Base-by-base conservation (phyloP, 2,329 filamentous ascomycete genomes). In the Alternaria conjuncta region DNA sequence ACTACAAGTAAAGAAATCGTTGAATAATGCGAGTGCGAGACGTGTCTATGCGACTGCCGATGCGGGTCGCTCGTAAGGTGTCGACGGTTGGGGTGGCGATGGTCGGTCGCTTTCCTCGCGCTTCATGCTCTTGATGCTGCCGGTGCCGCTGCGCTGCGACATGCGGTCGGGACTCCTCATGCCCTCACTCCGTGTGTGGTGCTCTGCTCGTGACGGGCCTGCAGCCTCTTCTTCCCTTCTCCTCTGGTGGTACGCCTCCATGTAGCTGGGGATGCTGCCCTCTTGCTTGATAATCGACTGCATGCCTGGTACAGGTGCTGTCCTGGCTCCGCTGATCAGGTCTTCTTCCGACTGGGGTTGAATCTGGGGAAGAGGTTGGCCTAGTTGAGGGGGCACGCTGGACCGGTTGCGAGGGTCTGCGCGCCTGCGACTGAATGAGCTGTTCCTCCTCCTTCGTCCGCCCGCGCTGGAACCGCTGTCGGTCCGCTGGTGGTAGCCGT, bases 341-440 rank as follows among this genome's bases (percentile, higher is more conserved):
- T 79, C 77, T 18, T 74, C 71, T 45, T 74, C 76, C 15, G 76
- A 76, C 30, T 69, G 69, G 54, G 78, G 72, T 13, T 76, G 72
- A 32, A 79, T 71, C 54, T 75, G 75, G 18, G 77, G 76, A 20
- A 79, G 66, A 9, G 75, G 69, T 8, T 75, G 74, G 20, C 72
- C 72, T 44, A 78, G 69, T 53, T 79, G 78, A 23, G 78, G 78
- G 32, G 78, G 77, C 20, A 79, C 77, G 61, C 77, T 79, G 26
- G 76, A 72, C 30, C 77, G 74, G n/a, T 74, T 73, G 53, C 74
- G 68, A 53, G 65, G 60, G 41, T 77, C 72, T 53, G 73, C 73
- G 21, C 78, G 75, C 63, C 76, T 69, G 53, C 77, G 70, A 60
- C 75, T 76, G 61, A 79, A 75, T 2, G 78, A 79, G 61, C 76